Evolutionary conservation across 352 stramenopile genomes (phyloP), one percentile per base, ranked within the genome.

Genomic region (Lagenidium giganteum): DNA sequence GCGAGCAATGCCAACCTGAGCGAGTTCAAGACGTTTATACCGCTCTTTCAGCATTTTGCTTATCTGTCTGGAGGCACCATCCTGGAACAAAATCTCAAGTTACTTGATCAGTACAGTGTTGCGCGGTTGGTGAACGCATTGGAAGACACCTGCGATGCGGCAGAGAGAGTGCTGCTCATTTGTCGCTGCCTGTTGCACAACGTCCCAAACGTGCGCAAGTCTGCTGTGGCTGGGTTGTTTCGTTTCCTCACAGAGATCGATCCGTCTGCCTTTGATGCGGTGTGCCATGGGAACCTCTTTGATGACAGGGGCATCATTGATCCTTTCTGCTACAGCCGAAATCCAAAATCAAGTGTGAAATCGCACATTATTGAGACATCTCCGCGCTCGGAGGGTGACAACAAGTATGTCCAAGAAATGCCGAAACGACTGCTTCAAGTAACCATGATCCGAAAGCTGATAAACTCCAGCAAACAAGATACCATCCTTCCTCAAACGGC

Each of bases 31-130:
- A n/a, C n/a, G n/a, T n/a, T n/a, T n/a, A n/a, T 82, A 18, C 61
- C 72, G n/a, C 17, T 80, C 24, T 29, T 85, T 8, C 72, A 85
- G 36, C 69, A 83, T 22, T 78, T 81, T 35, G 67, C 72, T 17
- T 85, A 83, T 31, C 38, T 53, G 5, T 58, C 52, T 2, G 60
- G 61, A 26, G 56, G 62, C 31, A 47, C 12, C 18, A 42, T 49
- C 3, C 50, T 41, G n/a, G 27, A 13, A 12, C 30, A 50, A 28
- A 55, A 70, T 28, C 58, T 52, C 21, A n/a, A n/a, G n/a, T n/a
- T n/a, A n/a, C 48, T 27, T 27, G 41, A 48, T 12, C 64, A 82
- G 30, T 56, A 64, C 8, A 47, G 59, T 41, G 40, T 85, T 6
- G 62, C 62, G 21, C 38, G 63, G 31, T 14, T 83, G 5, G 44